phyloP scores from a whole-genome alignment of 768 basidiomycete species.

The Tremella yokohamensis region DNA sequence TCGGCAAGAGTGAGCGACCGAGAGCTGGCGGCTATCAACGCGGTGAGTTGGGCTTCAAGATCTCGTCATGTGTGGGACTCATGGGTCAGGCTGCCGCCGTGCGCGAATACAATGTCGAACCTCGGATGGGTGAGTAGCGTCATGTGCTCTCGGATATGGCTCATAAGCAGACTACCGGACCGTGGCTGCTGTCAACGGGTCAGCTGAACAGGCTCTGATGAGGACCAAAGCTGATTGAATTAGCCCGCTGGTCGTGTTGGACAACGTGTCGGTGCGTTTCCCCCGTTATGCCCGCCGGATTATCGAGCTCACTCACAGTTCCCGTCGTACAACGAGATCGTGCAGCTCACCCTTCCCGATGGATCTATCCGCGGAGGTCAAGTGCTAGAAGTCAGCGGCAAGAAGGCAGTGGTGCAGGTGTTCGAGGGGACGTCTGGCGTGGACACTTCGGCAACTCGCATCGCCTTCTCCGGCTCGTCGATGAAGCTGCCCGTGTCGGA shows the following conservation, averaged over 20 bases:
- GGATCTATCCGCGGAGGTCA: constrained; percentile 93
- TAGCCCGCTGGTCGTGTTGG: constrained; percentile 90
- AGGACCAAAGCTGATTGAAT: constrained; percentile 5
- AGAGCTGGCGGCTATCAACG: constrained; percentile 48
- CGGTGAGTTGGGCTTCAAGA: constrained; percentile 25
- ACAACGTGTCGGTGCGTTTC: constrained; percentile 91
- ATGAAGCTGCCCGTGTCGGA: constrained; percentile 99
- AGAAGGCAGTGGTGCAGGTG: constrained; percentile 92
- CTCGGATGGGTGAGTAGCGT: constrained; percentile 24
- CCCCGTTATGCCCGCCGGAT: background rate
- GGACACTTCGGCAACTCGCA: constrained; percentile 94
- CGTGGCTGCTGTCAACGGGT: constrained; percentile 99
- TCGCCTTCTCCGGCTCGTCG: constrained; percentile 95
- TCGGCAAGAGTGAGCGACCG: constrained; percentile 36
- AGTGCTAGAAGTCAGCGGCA: constrained; percentile 95
- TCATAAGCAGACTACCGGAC: constrained; percentile 77
- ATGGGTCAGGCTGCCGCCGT: constrained; percentile 34
- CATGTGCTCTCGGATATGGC: too few species aligned
- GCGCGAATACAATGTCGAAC: constrained; percentile 36
- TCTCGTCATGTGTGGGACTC: background rate
- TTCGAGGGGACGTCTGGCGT: constrained; percentile 98
- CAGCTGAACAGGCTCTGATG: constrained; percentile 43
- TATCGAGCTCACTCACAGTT: constrained; percentile 58
- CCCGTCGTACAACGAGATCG: constrained; percentile 97
- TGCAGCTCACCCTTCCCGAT: constrained; percentile 89